phyloP scores from a whole-genome alignment of 139 green algal species.

The Volvox africanus region DNA sequence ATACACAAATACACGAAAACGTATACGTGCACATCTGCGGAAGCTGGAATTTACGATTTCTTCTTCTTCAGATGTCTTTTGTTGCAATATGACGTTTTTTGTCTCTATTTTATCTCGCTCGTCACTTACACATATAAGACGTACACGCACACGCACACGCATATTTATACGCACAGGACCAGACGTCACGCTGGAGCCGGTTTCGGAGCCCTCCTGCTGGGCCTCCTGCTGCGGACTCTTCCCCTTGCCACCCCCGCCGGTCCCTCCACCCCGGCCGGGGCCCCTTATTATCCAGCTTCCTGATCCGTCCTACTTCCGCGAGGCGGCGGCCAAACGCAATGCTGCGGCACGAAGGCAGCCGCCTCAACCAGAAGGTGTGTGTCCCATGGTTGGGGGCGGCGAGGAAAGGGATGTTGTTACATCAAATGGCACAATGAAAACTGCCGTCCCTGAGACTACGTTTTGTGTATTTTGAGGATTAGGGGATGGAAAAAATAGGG shows the following conservation, averaged over 20 bases:
- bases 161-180: background rate
- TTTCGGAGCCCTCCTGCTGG: constrained; percentile 16
- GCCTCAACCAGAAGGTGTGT: background rate
- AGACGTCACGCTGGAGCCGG: background rate
- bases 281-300: background rate
- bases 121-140: too few species aligned
- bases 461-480: too few species aligned
- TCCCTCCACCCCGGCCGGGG: background rate
- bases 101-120: background rate
- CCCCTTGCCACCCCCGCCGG: background rate
- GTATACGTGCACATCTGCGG: too few species aligned
- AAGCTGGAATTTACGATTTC: too few species aligned
- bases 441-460: too few species aligned
- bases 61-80: too few species aligned
- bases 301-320: background rate
- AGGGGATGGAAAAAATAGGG: background rate
- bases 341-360: background rate
- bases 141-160: background rate
- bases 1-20: background rate
- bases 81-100: too few species aligned
- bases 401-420: background rate
- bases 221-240: constrained; percentile 31
- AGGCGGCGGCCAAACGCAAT: background rate
- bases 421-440: background rate
- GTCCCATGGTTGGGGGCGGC: background rate